These are phyloP conservation scores for Phaeoacremonium minimum DNA, from an alignment of 2,329 filamentous ascomycete genomes.

Conservation along the genomic window DNA sequence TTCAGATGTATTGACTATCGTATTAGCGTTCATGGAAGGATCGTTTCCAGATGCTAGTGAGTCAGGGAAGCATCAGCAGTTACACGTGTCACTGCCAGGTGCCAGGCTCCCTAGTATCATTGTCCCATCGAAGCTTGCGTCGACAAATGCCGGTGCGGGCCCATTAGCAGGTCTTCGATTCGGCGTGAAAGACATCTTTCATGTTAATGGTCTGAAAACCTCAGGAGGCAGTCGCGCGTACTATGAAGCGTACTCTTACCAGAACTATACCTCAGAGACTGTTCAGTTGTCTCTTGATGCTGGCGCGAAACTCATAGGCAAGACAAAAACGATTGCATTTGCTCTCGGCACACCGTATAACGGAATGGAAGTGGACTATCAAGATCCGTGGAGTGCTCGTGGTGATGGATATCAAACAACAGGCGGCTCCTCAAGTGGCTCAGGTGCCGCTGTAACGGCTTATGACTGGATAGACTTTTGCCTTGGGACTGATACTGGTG, in stretches of 20 bases:
- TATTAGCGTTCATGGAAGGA: neutral
- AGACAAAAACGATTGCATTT: neutral
- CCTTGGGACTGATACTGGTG: constrained; percentile 14
- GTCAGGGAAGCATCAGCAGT: neutral
- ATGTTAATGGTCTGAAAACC: constrained; percentile 45
- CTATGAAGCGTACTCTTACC: neutral
- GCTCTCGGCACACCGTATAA: neutral
- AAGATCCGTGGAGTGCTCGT: constrained; percentile 27
- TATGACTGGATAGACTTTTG: constrained; percentile 37
- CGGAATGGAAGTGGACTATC: constrained; percentile 20
- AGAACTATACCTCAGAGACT: neutral
- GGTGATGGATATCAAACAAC: constrained; percentile 28
- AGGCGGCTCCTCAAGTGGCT: constrained; percentile 30
- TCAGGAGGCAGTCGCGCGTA: constrained; percentile 14
- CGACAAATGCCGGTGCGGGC: neutral
- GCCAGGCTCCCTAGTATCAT: neutral
- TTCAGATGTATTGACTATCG: neutral
- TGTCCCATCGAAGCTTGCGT: neutral
- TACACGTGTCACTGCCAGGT: neutral
- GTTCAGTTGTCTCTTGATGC: neutral
- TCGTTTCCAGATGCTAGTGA: neutral
- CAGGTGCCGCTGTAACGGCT: constrained; percentile 27
- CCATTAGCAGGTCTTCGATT: neutral
- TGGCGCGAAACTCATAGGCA: neutral
- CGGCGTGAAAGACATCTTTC: constrained; percentile 26